Conservation (phyloP, 495 filamentous ascomycete genomes). For the Tuber melanosporum region DNA sequence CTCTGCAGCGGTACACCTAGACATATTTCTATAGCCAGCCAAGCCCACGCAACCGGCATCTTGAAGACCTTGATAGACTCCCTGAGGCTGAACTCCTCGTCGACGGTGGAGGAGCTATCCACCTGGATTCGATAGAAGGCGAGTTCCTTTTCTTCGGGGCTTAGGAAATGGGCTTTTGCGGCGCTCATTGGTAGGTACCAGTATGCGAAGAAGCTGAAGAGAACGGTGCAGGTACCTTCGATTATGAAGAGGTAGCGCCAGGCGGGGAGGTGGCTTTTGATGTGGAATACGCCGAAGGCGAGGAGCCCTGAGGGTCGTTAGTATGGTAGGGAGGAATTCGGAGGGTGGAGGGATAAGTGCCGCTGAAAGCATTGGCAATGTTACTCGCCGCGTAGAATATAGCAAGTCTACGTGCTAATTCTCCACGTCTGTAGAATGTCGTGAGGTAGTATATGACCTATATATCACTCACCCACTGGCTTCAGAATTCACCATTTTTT, state of each 20-base stretch:
- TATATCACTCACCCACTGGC: neutral
- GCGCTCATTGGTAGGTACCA: slow-evolving; percentile 64
- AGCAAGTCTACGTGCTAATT: slow-evolving; percentile 66
- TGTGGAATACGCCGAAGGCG: slow-evolving; percentile 71
- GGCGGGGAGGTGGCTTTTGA: slow-evolving; percentile 48
- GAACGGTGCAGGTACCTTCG: slow-evolving; percentile 59
- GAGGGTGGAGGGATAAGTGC: slow-evolving; percentile 4
- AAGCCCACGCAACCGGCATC: slow-evolving; percentile 56
- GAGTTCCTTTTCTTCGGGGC: slow-evolving; percentile 57
- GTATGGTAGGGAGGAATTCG: neutral
- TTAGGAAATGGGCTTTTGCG: slow-evolving; percentile 58
- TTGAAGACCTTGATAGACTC: slow-evolving; percentile 60
- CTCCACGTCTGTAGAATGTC: slow-evolving; percentile 66
- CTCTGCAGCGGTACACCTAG: slow-evolving; percentile 69
- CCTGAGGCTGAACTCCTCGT: slow-evolving; percentile 62
- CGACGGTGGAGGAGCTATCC: slow-evolving; percentile 64
- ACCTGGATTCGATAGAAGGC: slow-evolving; percentile 69
- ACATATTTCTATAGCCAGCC: slow-evolving; percentile 65
- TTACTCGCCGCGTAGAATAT: slow-evolving; percentile 73
- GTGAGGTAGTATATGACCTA: slow-evolving; percentile 49
- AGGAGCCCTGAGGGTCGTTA: slow-evolving; percentile 51
- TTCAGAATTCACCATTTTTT: neutral
- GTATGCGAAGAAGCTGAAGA: slow-evolving; percentile 61
- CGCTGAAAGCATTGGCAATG: slow-evolving; percentile 65
- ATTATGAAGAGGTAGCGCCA: slow-evolving; percentile 78